Conservation (phyloP, 768 basidiomycete species). For the Porpolomopsis calyptriformis region DNA sequence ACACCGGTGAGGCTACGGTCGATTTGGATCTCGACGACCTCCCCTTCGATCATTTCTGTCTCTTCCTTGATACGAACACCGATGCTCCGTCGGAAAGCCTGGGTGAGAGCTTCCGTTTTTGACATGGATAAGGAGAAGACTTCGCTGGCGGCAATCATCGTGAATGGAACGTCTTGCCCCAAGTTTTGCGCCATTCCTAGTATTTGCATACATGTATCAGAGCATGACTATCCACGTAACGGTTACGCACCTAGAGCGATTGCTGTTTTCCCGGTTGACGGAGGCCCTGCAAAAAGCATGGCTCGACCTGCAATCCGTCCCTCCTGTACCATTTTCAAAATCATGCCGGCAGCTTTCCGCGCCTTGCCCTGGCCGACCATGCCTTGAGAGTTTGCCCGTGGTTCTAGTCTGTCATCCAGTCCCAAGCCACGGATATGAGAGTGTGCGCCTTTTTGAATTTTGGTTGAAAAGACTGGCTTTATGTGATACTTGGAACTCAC, state of each 20-base stretch:
- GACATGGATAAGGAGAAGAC: slow-evolving; percentile 98
- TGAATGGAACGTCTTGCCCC: slow-evolving; percentile 92
- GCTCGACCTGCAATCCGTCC: slow-evolving; percentile 91
- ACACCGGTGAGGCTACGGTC: slow-evolving; percentile 95
- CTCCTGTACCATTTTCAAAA: slow-evolving; percentile 96
- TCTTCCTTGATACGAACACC: slow-evolving; percentile 97
- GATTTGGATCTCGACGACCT: slow-evolving; percentile 97
- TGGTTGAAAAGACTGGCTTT: slow-evolving; percentile 7
- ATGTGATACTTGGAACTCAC: slow-evolving; percentile 25
- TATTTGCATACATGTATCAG: not conserved
- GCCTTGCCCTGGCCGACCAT: slow-evolving; percentile 98
- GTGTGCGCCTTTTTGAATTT: slow-evolving; percentile 73
- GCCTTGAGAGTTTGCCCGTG: slow-evolving; percentile 79
- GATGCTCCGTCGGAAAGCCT: slow-evolving; percentile 91
- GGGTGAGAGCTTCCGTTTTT: slow-evolving; percentile 95
- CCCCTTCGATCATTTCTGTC: slow-evolving; percentile 94
- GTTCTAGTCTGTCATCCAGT: slow-evolving; percentile 85
- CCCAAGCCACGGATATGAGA: slow-evolving; percentile 96
- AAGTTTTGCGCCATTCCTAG: slow-evolving; percentile 93
- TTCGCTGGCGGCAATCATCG: slow-evolving; percentile 95
- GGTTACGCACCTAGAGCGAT: slow-evolving; percentile 77
- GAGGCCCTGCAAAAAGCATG: slow-evolving; percentile 95
- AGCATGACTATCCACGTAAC: slow-evolving; percentile 16
- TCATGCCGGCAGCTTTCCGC: slow-evolving; percentile 94
- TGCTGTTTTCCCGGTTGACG: slow-evolving; percentile 95